Percentiles rank a stretch among this genome's conserved stretches.
Evolutionary conservation across 2,329 filamentous ascomycete species (phyloP).

Genomic region (Elsinoe batatas): DNA sequence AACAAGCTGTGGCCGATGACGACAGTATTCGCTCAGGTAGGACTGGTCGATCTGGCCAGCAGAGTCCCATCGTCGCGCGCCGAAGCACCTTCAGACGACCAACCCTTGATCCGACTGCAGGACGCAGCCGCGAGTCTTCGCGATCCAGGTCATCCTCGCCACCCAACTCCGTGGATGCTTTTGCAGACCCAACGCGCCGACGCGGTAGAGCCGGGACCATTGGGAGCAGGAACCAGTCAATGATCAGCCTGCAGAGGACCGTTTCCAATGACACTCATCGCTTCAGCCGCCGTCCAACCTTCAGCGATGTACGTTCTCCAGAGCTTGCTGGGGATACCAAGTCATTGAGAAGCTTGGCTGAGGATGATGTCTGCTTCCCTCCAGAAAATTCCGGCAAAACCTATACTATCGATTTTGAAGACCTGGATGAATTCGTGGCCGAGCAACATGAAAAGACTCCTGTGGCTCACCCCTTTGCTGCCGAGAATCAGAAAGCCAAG

Average conservation of each 20-base stretch:
- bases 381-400: slow-evolving; percentile 70
- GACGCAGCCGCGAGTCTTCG: slow-evolving; percentile 23
- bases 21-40: slow-evolving; percentile 23
- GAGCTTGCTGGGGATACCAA: slow-evolving; percentile 43
- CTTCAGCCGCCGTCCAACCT: slow-evolving; percentile 43
- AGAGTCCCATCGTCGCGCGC: slow-evolving; percentile 31
- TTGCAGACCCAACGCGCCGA: slow-evolving; percentile 79
- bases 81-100: slow-evolving; percentile 35
- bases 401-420: slow-evolving; percentile 81
- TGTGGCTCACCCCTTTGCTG: slow-evolving; percentile 32
- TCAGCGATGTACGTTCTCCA: slow-evolving; percentile 49
- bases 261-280: slow-evolving; percentile 59
- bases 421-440: slow-evolving; percentile 81
- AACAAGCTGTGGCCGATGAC: slow-evolving; percentile 73
- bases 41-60: slow-evolving; percentile 16
- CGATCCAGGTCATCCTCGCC: slow-evolving; percentile 67
- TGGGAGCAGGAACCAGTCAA: slow-evolving; percentile 49
- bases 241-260: slow-evolving; percentile 57
- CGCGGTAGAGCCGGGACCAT: slow-evolving; percentile 57
- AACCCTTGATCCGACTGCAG: slow-evolving; percentile 9
- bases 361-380: slow-evolving; percentile 85
- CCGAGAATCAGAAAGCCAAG: slow-evolving; percentile 18
- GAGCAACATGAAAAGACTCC: slow-evolving; percentile 42
- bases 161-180: slow-evolving; percentile 95
- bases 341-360: slow-evolving; percentile 56